Percentiles rank a stretch among this genome's conserved stretches.
Evolutionary conservation across 148 eudicot genomes (phyloP).

Genomic region (Vaccinium corymbosum): DNA sequence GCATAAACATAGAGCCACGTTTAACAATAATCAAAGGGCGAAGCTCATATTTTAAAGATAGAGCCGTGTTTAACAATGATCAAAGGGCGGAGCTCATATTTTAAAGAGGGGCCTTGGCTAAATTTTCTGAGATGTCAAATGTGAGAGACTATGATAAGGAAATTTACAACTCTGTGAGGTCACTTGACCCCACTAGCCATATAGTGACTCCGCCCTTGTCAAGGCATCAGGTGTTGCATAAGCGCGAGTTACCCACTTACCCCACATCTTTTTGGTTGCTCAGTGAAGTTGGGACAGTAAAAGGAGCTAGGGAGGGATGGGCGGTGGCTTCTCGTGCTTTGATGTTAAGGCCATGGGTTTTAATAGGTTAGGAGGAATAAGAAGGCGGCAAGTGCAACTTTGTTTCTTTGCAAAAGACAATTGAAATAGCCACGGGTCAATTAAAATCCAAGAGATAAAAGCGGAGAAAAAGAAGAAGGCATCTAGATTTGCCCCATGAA

Average conservation of each 20-base stretch:
- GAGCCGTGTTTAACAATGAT: no score
- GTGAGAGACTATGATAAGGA: neutral
- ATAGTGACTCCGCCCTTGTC: no score
- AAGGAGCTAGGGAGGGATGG: neutral
- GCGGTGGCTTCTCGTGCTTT: neutral
- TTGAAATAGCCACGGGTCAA: neutral
- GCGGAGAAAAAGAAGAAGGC: no score
- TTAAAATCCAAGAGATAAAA: no score
- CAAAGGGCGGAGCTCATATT: no score
- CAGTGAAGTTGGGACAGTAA: neutral
- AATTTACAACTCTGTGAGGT: neutral
- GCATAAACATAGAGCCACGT: no score
- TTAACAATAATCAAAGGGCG: no score
- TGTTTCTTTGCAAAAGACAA: neutral
- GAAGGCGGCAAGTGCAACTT: neutral
- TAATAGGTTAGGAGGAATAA: slow-evolving; percentile 1
- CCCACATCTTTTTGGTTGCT: neutral
- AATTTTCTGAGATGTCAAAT: neutral
- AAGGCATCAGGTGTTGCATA: neutral
- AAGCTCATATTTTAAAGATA: no score
- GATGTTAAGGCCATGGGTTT: neutral
- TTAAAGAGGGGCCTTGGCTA: neutral
- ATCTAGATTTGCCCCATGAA: no score
- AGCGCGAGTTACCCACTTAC: neutral
- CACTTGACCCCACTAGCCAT: neutral